Evolutionary conservation across 495 filamentous ascomycete species (phyloP).

Genomic region (Hypoxylon rickii): DNA sequence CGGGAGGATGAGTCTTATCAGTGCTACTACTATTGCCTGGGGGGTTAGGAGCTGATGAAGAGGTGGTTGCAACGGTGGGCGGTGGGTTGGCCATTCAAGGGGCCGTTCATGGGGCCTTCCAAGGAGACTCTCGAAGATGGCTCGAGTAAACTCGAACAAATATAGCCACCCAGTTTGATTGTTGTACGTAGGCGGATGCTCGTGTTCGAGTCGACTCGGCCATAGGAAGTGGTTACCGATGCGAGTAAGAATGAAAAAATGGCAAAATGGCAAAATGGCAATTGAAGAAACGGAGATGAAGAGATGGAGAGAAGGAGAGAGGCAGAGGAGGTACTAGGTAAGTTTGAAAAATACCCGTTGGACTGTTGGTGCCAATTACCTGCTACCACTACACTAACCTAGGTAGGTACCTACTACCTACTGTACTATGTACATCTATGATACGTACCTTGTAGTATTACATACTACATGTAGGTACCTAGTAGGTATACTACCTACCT

Average conservation of each 20-base stretch:
- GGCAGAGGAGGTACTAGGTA: too few relatives aligned
- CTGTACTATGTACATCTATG: not conserved
- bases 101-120: constrained; percentile 31
- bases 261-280: not conserved
- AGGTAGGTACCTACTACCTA: not conserved
- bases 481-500: too few relatives aligned
- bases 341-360: not conserved
- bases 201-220: constrained; percentile 18
- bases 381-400: not conserved
- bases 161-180: constrained; percentile 3
- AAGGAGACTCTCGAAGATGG: constrained; percentile 17
- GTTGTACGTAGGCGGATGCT: constrained; percentile 5
- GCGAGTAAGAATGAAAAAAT: not conserved
- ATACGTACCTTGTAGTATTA: not conserved
- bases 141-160: constrained; percentile 6
- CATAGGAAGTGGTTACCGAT: constrained; percentile 10
- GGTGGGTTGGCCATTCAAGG: constrained; percentile 34
- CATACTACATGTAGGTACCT: too few relatives aligned
- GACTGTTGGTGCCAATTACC: constrained; percentile 9
- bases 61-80: constrained; percentile 7
- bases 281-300: not conserved
- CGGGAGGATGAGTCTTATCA: constrained; percentile 21
- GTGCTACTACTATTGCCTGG: constrained; percentile 10
- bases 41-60: constrained; percentile 3
- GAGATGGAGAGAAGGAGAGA: not conserved